Base-by-base conservation (phyloP, 192 early-diverging fungal species). In the Mortierella hygrophila region DNA sequence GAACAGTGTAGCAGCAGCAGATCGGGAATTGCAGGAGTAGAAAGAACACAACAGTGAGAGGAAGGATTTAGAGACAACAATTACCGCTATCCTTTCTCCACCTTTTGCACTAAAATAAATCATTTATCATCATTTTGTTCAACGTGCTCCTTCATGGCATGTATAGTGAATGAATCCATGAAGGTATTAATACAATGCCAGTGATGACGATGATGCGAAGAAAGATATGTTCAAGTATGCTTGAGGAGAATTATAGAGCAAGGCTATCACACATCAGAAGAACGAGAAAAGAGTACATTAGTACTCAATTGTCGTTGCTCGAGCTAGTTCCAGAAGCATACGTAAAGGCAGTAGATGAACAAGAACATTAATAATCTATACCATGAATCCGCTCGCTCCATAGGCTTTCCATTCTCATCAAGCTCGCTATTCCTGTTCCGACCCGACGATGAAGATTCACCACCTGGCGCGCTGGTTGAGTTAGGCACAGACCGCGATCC, bases 321-420 rank as follows among this genome's bases (percentile, higher is more conserved):
- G 23, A 57, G n/a, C 60, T 65, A 65, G 29, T 15, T 65, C 60
- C 60, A 65, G 60, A 65, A 65, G 29, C 10, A 81, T 26, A 85
- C 38, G 42, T 80, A 85, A 3, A 85, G 0, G 70, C 83, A 85
- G 41, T 85, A 85, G 3, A 85, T 21, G 32, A 85, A 68, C 6
- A 85, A 38, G 2, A 81, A 32, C 7, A 72, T 68, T 70, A 77
- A 78, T 1, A 86, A 20, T 60, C 29, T 81, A 60, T 86, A 81
- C 79, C 84, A 80, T 42, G 69, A 23, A 38, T 73, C 55, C 44
- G 69, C 55, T 0, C 52, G 38, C 21, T 76, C 76, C 1, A 21
- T n/a, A 13, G 37, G 29, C 18, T 49, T 0, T n/a, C 35, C 71
- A 40, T 72, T 42, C 35, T 29, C 41, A 23, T 49, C 44, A n/a